These are phyloP conservation scores for Chenopodium album DNA, from an alignment of 148 eudicot species.

Conservation along the genomic window DNA sequence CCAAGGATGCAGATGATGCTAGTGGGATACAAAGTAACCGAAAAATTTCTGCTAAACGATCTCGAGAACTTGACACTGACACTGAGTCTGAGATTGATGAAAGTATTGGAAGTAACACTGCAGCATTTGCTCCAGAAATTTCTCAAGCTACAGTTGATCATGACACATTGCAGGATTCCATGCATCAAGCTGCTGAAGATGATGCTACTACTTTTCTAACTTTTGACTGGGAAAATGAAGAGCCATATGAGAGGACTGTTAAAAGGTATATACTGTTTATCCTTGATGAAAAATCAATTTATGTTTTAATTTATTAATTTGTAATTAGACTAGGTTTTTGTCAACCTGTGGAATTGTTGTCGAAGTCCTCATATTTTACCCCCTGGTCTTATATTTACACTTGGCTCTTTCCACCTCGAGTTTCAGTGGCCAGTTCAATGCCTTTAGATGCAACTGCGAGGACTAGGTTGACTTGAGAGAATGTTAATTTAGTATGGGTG, in stretches of 20 bases:
- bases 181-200: conserved; percentile 45
- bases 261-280: conserved; percentile 53
- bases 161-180: conserved; percentile 53
- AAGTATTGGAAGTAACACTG: conserved; percentile 37
- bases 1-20: conserved; percentile 47
- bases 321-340: neutral
- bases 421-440: neutral
- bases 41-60: conserved; percentile 60
- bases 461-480: neutral
- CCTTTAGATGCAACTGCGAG: neutral
- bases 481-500: neutral
- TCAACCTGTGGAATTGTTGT: neutral
- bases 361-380: neutral
- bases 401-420: neutral
- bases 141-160: conserved; percentile 39
- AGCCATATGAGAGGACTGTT: conserved; percentile 87
- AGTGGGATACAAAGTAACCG: conserved; percentile 35
- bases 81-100: conserved; percentile 81
- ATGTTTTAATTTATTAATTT: neutral
- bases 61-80: conserved; percentile 75
- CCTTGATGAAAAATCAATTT: neutral
- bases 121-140: conserved; percentile 41
- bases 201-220: conserved; percentile 65
- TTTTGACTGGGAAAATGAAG: conserved; percentile 97
- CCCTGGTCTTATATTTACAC: too few species aligned